Evolutionary conservation across 2,329 filamentous ascomycete genomes (phyloP).

Genomic region (Zalaria sp.): DNA sequence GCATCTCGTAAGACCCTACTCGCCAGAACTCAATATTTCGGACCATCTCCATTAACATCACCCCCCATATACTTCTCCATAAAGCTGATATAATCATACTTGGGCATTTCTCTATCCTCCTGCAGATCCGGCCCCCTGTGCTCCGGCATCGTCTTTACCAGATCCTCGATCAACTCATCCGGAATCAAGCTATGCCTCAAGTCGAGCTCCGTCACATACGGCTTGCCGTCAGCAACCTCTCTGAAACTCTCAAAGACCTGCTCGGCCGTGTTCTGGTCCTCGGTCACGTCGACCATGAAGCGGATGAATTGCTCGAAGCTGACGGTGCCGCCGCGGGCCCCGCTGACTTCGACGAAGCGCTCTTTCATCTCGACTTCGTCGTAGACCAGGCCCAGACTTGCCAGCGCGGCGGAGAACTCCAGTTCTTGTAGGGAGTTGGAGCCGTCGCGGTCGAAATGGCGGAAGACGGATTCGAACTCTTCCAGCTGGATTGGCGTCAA

Average conservation of each 20-base stretch:
- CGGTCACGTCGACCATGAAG: constrained; percentile 98
- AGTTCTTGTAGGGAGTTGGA: constrained; percentile 84
- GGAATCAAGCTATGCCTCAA: constrained; percentile 88
- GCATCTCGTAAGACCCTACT: too few relatives aligned
- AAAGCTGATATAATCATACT: constrained; percentile 94
- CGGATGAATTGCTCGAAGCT: constrained; percentile 98
- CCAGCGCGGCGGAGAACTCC: constrained; percentile 89
- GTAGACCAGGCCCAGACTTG: constrained; percentile 89
- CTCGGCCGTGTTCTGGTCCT: constrained; percentile 96
- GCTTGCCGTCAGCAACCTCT: constrained; percentile 95
- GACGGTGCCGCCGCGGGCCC: constrained; percentile 57
- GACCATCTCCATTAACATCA: background rate
- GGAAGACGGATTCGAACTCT: constrained; percentile 96
- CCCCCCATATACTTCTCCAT: constrained; percentile 58
- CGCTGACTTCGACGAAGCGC: constrained; percentile 79
- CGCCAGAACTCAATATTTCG: too few relatives aligned
- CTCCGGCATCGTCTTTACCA: constrained; percentile 71
- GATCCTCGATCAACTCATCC: constrained; percentile 90
- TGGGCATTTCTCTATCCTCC: constrained; percentile 68
- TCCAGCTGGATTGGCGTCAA: constrained; percentile 95
- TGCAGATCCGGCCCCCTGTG: constrained; percentile 77
- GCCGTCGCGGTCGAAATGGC: constrained; percentile 90
- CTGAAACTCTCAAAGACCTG: constrained; percentile 97
- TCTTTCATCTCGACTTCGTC: constrained; percentile 98
- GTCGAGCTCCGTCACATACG: constrained; percentile 96